These are phyloP conservation scores for Erysiphe neolycopersici DNA, from an alignment of 2,329 filamentous ascomycete genomes.

Conservation along the genomic window DNA sequence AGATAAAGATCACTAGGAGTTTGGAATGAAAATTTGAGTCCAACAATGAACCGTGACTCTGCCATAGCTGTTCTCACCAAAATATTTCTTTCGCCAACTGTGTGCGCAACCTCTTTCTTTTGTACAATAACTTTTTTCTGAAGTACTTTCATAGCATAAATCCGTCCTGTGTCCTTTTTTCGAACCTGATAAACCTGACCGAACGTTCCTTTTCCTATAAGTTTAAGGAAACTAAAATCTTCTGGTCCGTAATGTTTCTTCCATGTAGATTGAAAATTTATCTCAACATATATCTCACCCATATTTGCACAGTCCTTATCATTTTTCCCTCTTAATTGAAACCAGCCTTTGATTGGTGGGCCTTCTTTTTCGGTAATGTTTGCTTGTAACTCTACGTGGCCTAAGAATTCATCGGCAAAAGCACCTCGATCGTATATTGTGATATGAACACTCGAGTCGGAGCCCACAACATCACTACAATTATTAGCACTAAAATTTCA, in stretches of 20 bases:
- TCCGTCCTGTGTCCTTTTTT: slow-evolving; percentile 85
- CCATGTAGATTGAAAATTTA: slow-evolving; percentile 63
- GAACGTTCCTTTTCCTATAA: slow-evolving; percentile 95
- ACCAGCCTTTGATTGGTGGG: slow-evolving; percentile 60
- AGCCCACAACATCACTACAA: slow-evolving; percentile 67
- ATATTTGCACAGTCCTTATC: slow-evolving; percentile 50
- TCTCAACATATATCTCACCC: slow-evolving; percentile 71
- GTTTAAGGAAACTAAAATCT: slow-evolving; percentile 84
- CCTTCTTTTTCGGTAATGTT: slow-evolving; percentile 36
- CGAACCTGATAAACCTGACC: slow-evolving; percentile 95
- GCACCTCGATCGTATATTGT: slow-evolving; percentile 71
- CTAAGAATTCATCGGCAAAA: slow-evolving; percentile 70
- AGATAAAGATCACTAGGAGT: slow-evolving; percentile 89
- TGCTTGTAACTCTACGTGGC: slow-evolving; percentile 63
- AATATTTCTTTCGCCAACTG: slow-evolving; percentile 89
- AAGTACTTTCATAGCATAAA: slow-evolving; percentile 97
- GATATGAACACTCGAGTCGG: slow-evolving; percentile 71
- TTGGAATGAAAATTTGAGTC: slow-evolving; percentile 95
- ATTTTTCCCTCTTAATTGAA: slow-evolving; percentile 45
- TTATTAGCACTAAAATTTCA: slow-evolving; percentile 3
- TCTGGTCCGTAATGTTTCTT: slow-evolving; percentile 82
- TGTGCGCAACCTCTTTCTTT: slow-evolving; percentile 97
- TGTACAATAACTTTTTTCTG: slow-evolving; percentile 99
- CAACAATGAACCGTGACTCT: slow-evolving; percentile 92
- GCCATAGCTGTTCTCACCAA: slow-evolving; percentile 85